Conservation (phyloP, 805 yeast genomes). For the Naumovozyma castellii region DNA sequence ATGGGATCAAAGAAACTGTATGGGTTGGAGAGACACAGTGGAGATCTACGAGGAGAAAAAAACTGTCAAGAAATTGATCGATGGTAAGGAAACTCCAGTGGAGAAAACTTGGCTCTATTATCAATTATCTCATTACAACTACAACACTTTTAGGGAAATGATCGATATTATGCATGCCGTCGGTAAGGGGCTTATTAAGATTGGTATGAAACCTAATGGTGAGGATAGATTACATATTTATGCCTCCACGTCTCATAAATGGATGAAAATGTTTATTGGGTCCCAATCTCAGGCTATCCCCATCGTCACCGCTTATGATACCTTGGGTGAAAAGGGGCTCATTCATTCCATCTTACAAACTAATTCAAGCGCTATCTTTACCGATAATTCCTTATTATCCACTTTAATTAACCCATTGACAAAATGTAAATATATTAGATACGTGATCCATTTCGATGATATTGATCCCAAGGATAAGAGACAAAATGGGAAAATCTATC, state of each 20-base stretch:
- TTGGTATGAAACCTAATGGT: slow-evolving; percentile 60
- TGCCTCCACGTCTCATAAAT: slow-evolving; percentile 78
- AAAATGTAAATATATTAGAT: slow-evolving; percentile 50
- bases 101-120: slow-evolving; percentile 84
- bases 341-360: slow-evolving; percentile 81
- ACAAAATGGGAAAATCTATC: slow-evolving; percentile 48
- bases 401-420: slow-evolving; percentile 65
- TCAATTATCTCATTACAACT: slow-evolving; percentile 67
- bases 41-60: slow-evolving; percentile 73
- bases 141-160: slow-evolving; percentile 53
- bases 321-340: slow-evolving; percentile 81
- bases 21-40: slow-evolving; percentile 71
- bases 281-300: slow-evolving; percentile 72
- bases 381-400: slow-evolving; percentile 66
- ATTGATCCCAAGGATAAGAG: slow-evolving; percentile 57
- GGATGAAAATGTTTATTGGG: slow-evolving; percentile 85
- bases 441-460: slow-evolving; percentile 60
- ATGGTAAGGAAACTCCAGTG: slow-evolving; percentile 62
- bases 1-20: slow-evolving; percentile 44
- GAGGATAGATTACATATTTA: slow-evolving; percentile 67
- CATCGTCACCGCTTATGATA: slow-evolving; percentile 91
- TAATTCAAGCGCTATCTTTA: slow-evolving; percentile 65
- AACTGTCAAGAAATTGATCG: slow-evolving; percentile 60
- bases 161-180: slow-evolving; percentile 38
- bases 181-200: slow-evolving; percentile 66